Base-by-base conservation (phyloP, 2,329 filamentous ascomycete species). In the Ascochyta fabae region DNA sequence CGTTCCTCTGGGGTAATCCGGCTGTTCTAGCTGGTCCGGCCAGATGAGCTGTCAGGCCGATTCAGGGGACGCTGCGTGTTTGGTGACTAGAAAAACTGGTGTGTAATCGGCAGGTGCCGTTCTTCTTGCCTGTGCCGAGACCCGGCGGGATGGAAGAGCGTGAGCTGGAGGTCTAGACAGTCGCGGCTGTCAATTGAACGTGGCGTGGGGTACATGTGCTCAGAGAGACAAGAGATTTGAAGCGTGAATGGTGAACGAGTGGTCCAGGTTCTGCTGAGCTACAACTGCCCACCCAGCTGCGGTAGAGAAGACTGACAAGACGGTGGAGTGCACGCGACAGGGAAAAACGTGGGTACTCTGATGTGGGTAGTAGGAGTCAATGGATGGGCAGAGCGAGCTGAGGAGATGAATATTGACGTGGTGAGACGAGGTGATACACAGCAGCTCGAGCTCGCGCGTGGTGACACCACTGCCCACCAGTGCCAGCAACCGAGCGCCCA, bases 201-300 rank as follows among this genome's bases (percentile, higher is more conserved):
- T 23, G 33, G 19, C 9, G 46, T 33, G 46, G 27, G 46, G 27
- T 49, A 42, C 46, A 50, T 46, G 52, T 55, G 46, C 27, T 35
- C 16, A 27, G 29, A 6, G 29, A 6, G 26, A 47, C 19, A 31
- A 33, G 40, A 50, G 15, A 22, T 13, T 35, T 6, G 29, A 33
- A 26, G 24, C 2, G 10, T 35, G 15, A 29, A 36, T 29, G 38
- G 23, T 35, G 15, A 29, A 36, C 27, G 38, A 24, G 22, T 46
- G 36, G 29, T 36, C 38, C 36, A 41, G 35, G 46, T 23, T 46
- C 50, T 34, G 16, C 34, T 34, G 40, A 19, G 19, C 31, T 42
- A 19, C 29, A 19, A 47, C 3, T 29, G 27, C 39, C 19, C 29
- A 6, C 29, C 3, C 12, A 6, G 10, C 10, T 15, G 12, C 13